Evolutionary conservation across 2,329 filamentous ascomycete genomes (phyloP), one percentile per base, ranked within the genome.

Genomic region (Escovopsis sp.): DNA sequence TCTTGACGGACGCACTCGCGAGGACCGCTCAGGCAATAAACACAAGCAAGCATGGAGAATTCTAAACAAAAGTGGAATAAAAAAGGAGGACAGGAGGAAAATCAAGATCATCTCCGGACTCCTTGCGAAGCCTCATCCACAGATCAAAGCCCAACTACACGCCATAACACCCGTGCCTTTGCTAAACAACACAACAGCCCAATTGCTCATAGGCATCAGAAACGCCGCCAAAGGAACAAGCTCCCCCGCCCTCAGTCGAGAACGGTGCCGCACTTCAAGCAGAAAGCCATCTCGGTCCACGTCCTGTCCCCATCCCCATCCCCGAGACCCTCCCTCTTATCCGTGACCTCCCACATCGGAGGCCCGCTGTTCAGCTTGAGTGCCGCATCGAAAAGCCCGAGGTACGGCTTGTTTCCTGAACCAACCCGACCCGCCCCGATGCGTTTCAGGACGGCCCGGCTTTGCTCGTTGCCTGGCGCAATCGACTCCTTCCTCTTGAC

Each of bases 271-370:
- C 73, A 77, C 35, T 72, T 51, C 33, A 76, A 60, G 47, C 73
- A 77, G 39, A 61, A 43, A 4, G 55, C 59, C 32, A 63, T 63
- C 52, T 76, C 71, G 10, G 62, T 67, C 73, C 73, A 77, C 9
- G 57, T 60, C 55, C 69, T 73, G 30, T 67, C 65, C 3, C 71
- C 71, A 7, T 32, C 28, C 3, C 28, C 28, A 32, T 32, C 9
- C 65, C 69, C 2, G 54, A 54, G 6, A 75, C 57, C 9, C 62
- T 59, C 28, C 64, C 53, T 38, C 73, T 64, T 38, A 75, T 77
- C 73, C 26, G 55, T 64, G 40, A 77, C 67, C 48, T 73, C 68
- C 40, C 75, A 63, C 19, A 64, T 54, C 1, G 71, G 67, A 15
- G 69, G 68, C 4, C 64, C 67, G 4, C 60, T 57, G 34, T 68